These are phyloP conservation scores for Phaseolus coccineus DNA, from an alignment of 331 rosid genomes.

Conservation along the genomic window DNA sequence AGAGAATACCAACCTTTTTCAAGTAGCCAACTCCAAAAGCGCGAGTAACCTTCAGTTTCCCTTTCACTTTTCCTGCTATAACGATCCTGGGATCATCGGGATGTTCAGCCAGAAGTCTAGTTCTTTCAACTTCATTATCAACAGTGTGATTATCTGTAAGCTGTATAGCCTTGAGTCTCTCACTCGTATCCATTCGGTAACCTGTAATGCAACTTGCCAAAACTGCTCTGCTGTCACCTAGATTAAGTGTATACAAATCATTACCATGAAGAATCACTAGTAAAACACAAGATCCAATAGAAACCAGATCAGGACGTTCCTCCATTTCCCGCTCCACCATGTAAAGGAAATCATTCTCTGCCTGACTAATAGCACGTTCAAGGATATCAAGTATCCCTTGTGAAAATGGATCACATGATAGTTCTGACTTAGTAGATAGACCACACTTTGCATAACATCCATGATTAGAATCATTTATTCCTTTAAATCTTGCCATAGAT, in stretches of 20 bases:
- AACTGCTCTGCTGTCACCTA: constrained; percentile 97
- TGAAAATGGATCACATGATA: constrained; percentile 55
- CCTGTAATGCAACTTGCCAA: constrained; percentile 64
- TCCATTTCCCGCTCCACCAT: constrained; percentile 99
- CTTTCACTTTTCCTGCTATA: constrained; percentile 84
- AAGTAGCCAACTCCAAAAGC: constrained; percentile 99
- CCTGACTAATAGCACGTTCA: constrained; percentile 71
- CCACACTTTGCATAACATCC: constrained; percentile 43
- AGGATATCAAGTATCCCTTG: constrained; percentile 78
- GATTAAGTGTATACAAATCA: constrained; percentile 85
- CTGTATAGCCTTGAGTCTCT: constrained; percentile 73
- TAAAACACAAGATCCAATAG: constrained; percentile 93
- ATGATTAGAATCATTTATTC: constrained; percentile 37
- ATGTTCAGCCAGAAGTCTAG: constrained; percentile 67
- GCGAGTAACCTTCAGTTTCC: constrained; percentile 96
- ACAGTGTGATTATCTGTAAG: constrained; percentile 91
- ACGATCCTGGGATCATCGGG: constrained; percentile 83
- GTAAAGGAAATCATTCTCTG: constrained; percentile 89
- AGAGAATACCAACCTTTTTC: constrained; percentile 72
- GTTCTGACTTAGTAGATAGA: constrained; percentile 44
- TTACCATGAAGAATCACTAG: constrained; percentile 88
- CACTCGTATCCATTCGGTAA: constrained; percentile 44
- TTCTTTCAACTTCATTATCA: constrained; percentile 78
- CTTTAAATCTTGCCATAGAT: constrained; percentile 39
- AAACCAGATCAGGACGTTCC: constrained; percentile 95